Evolutionary conservation across 1,284 basidiomycete genomes (phyloP).

Genomic region (Ceratobasidium sp.): DNA sequence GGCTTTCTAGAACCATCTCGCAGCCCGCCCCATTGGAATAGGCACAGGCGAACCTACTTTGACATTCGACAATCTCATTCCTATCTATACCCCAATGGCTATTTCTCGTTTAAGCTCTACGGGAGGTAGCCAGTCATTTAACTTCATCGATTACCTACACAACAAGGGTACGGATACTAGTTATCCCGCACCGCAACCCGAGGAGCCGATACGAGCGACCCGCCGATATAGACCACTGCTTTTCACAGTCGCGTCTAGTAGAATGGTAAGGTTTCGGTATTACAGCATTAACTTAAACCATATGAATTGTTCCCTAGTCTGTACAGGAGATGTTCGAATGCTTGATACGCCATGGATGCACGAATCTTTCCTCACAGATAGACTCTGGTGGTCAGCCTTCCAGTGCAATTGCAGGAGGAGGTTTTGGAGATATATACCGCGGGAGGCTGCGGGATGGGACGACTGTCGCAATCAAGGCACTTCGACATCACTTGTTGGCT

Average conservation of each 20-base stretch:
- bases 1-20: slow-evolving; percentile 5
- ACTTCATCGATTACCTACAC: not conserved
- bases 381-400: not conserved
- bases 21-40: not conserved
- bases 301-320: not conserved
- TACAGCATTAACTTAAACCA: not conserved
- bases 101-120: too few species aligned
- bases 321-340: slow-evolving; percentile 11
- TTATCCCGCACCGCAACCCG: not conserved
- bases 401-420: not conserved
- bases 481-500: not conserved
- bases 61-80: not conserved
- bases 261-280: not conserved
- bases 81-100: slow-evolving; percentile 3
- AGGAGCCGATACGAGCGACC: not conserved
- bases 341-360: slow-evolving; percentile 9
- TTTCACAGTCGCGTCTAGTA: not conserved
- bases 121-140: not conserved
- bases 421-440: slow-evolving; percentile 20
- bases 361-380: not conserved
- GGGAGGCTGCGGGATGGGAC: not conserved
- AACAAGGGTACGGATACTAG: not conserved
- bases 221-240: not conserved
- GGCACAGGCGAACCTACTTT: not conserved
- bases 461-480: slow-evolving; percentile 3